These are phyloP conservation scores for Apiotrichum sp. DNA, from an alignment of 1,284 basidiomycete species.

Conservation along the genomic window DNA sequence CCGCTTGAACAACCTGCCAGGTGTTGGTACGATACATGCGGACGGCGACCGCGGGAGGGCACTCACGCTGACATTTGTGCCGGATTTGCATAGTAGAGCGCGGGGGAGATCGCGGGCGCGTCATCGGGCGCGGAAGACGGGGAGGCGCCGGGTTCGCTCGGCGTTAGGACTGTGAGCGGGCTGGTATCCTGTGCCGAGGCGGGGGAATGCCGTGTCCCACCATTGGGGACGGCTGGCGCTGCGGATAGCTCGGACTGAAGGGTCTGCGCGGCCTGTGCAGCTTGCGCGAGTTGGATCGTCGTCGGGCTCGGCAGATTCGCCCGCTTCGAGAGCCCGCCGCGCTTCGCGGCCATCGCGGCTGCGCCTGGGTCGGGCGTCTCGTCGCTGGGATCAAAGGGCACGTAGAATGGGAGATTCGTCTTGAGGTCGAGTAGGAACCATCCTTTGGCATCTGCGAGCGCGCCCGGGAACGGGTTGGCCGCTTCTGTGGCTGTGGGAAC, in stretches of 20 bases:
- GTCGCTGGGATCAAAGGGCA: not conserved
- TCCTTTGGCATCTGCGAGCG: not conserved
- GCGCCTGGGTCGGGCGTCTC: not conserved
- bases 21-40: too few relatives aligned
- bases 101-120: not conserved
- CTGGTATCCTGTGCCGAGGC: too few relatives aligned
- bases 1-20: not conserved
- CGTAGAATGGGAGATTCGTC: constrained; percentile 1
- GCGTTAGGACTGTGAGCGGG: too few relatives aligned
- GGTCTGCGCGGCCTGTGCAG: too few relatives aligned
- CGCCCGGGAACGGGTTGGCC: not conserved
- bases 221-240: too few relatives aligned
- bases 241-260: too few relatives aligned
- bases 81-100: not conserved
- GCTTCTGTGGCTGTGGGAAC: not conserved
- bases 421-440: constrained; percentile 1
- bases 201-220: too few relatives aligned
- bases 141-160: not conserved
- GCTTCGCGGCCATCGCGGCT: too few relatives aligned
- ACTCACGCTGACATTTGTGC: not conserved
- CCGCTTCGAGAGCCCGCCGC: too few relatives aligned
- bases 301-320: too few relatives aligned
- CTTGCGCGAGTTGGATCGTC: too few relatives aligned
- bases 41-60: too few relatives aligned
- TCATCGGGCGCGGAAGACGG: not conserved